Percentiles rank a stretch among this genome's conserved stretches.
Conservation (phyloP, 768 basidiomycete genomes). For the Leccinum disarticulatum region DNA sequence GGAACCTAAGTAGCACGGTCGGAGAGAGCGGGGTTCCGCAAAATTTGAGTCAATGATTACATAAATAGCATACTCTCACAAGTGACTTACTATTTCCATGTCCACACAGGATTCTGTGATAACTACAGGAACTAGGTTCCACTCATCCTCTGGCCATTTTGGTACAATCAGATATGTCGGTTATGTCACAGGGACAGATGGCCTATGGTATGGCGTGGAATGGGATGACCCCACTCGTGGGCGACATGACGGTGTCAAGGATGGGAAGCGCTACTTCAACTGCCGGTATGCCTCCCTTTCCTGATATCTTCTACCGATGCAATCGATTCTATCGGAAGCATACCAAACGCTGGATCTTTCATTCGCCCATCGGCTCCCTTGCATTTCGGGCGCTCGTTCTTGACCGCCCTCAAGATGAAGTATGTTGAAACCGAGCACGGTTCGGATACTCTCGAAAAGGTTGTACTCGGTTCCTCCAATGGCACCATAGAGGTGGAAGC, state of each 20-base stretch:
- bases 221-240: conserved; percentile 89
- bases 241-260: conserved; percentile 83
- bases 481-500: conserved; percentile 86
- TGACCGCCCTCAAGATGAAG: conserved; percentile 70
- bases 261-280: conserved; percentile 74
- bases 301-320: conserved; percentile 11
- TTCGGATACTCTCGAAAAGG: conserved; percentile 52
- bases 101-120: conserved; percentile 16
- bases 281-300: conserved; percentile 54
- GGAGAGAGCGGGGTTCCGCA: conserved; percentile 5
- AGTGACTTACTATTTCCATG: conserved; percentile 4
- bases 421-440: conserved; percentile 70
- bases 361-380: conserved; percentile 64
- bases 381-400: conserved; percentile 66
- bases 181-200: conserved; percentile 57
- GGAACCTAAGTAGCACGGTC: neutral
- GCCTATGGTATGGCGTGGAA: conserved; percentile 93
- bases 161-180: conserved; percentile 77
- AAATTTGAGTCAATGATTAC: conserved; percentile 14
- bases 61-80: conserved; percentile 7
- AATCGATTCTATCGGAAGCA: conserved; percentile 38
- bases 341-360: conserved; percentile 71
- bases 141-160: conserved; percentile 44
- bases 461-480: conserved; percentile 77
- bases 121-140: conserved; percentile 55